A percentile compares a stretch with the other conserved stretches of the same genome.
phyloP scores from a whole-genome alignment of 768 basidiomycete genomes.

The Serendipita sp. region DNA sequence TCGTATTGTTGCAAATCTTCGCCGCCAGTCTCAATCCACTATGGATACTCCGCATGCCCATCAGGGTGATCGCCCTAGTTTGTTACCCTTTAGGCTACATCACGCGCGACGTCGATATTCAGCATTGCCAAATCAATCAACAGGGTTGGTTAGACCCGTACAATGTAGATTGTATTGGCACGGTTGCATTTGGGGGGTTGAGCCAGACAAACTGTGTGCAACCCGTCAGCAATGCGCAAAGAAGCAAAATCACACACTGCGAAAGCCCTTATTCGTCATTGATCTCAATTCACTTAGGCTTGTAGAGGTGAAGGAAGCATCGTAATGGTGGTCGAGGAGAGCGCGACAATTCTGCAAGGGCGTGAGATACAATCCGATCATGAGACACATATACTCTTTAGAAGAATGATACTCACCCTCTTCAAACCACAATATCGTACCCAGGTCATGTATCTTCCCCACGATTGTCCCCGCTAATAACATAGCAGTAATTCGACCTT shows the following conservation, averaged over 20 bases:
- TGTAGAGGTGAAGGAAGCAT: conserved; percentile 90
- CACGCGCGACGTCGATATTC: conserved; percentile 57
- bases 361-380: background rate
- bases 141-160: conserved; percentile 32
- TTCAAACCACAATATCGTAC: conserved; percentile 40
- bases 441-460: conserved; percentile 39
- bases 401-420: conserved; percentile 36
- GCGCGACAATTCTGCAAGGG: conserved; percentile 41
- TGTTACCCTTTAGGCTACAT: conserved; percentile 36
- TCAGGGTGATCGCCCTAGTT: conserved; percentile 47
- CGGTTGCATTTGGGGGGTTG: conserved; percentile 32
- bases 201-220: conserved; percentile 2
- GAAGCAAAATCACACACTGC: conserved; percentile 28
- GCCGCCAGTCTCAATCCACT: conserved; percentile 76
- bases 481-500: conserved; percentile 15
- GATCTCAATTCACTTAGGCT: conserved; percentile 34
- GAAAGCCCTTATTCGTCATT: conserved; percentile 16
- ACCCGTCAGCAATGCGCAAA: background rate
- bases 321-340: conserved; percentile 57
- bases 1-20: conserved; percentile 82
- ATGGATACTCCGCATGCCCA: conserved; percentile 72
- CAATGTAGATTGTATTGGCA: conserved; percentile 48
- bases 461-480: conserved; percentile 42
- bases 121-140: conserved; percentile 86
- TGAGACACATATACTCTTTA: conserved; percentile 4